A percentile compares a stretch with the other conserved stretches of the same genome.
Evolutionary conservation across 352 stramenopile genomes (phyloP).

Genomic region (Phytophthora foliorum): DNA sequence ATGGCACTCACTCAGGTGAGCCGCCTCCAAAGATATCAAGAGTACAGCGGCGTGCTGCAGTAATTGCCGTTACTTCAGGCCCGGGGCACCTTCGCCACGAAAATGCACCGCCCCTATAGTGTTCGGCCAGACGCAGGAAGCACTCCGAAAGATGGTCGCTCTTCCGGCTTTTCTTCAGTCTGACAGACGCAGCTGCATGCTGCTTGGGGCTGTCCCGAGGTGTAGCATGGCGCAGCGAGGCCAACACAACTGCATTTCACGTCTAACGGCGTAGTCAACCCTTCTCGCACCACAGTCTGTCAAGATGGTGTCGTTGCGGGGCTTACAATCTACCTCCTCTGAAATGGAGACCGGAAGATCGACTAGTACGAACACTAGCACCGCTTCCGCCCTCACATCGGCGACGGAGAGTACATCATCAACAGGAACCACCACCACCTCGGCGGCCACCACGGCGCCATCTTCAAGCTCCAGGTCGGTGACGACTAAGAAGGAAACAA

Average conservation of each 20-base stretch:
- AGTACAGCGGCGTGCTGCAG: slow-evolving; percentile 37
- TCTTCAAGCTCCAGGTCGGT: slow-evolving; percentile 24
- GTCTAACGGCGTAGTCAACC: slow-evolving; percentile 52
- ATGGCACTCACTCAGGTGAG: slow-evolving; percentile 21
- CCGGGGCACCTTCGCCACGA: slow-evolving; percentile 23
- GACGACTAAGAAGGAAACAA: slow-evolving; percentile 33
- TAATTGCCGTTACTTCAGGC: slow-evolving; percentile 42
- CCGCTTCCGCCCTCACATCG: slow-evolving; percentile 10
- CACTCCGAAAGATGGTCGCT: slow-evolving; percentile 21
- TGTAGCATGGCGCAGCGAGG: slow-evolving; percentile 10
- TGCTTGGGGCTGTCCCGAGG: slow-evolving; percentile 6
- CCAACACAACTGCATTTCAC: slow-evolving; percentile 49
- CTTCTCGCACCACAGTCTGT: slow-evolving; percentile 22
- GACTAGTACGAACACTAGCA: neutral
- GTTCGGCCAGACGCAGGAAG: slow-evolving; percentile 5
- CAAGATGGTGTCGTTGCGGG: slow-evolving; percentile 34
- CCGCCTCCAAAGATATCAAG: slow-evolving; percentile 26
- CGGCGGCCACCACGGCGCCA: neutral
- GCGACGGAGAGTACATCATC: slow-evolving; percentile 14
- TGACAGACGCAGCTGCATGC: slow-evolving; percentile 24
- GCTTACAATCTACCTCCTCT: slow-evolving; percentile 31
- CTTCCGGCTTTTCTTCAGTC: slow-evolving; percentile 25
- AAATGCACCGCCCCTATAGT: slow-evolving; percentile 39
- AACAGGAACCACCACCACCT: slow-evolving; percentile 1
- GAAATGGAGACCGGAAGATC: slow-evolving; percentile 1